phyloP scores from a whole-genome alignment of 2,329 filamentous ascomycete genomes.

The Diaporthe helianthi region DNA sequence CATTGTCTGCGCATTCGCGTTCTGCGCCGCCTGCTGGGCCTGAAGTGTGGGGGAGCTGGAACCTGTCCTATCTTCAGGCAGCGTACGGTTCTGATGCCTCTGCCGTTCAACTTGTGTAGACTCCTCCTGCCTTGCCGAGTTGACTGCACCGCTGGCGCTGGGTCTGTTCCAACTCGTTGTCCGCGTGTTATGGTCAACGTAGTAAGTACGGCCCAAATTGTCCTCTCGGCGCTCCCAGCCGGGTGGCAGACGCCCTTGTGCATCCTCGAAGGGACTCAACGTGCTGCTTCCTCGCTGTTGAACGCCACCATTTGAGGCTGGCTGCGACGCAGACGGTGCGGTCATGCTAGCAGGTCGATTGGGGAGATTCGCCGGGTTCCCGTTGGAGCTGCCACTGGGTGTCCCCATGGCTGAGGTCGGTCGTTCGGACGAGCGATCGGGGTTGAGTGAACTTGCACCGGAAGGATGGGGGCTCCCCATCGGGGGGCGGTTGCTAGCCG shows the following conservation, averaged over 20 bases:
- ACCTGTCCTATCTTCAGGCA: constrained; percentile 94
- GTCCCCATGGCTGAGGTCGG: constrained; percentile 62
- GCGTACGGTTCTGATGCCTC: constrained; percentile 91
- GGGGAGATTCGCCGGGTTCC: constrained; percentile 51
- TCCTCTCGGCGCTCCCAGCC: constrained; percentile 98
- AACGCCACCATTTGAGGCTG: constrained; percentile 47
- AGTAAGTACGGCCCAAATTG: constrained; percentile 93
- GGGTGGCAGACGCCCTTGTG: constrained; percentile 88
- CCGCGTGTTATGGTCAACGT: constrained; percentile 96
- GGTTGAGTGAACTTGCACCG: constrained; percentile 51
- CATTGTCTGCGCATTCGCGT: constrained; percentile 74
- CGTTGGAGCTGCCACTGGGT: constrained; percentile 51
- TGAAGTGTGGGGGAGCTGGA: constrained; percentile 85
- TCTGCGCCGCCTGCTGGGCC: constrained; percentile 54
- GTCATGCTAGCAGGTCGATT: constrained; percentile 57
- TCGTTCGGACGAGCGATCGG: constrained; percentile 54
- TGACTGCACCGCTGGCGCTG: constrained; percentile 76
- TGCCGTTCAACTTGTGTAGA: constrained; percentile 93
- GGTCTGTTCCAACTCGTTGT: constrained; percentile 97
- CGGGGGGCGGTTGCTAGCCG: constrained; percentile 55
- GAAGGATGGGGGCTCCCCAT: constrained; percentile 53
- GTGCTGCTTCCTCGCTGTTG: constrained; percentile 57
- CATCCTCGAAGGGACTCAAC: constrained; percentile 94
- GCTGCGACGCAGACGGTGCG: constrained; percentile 43
- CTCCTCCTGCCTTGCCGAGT: constrained; percentile 82